Percentiles rank a stretch among this genome's conserved stretches.
Evolutionary conservation across 495 filamentous ascomycete genomes (phyloP).

Genomic region (Trypethelium eluteriae): DNA sequence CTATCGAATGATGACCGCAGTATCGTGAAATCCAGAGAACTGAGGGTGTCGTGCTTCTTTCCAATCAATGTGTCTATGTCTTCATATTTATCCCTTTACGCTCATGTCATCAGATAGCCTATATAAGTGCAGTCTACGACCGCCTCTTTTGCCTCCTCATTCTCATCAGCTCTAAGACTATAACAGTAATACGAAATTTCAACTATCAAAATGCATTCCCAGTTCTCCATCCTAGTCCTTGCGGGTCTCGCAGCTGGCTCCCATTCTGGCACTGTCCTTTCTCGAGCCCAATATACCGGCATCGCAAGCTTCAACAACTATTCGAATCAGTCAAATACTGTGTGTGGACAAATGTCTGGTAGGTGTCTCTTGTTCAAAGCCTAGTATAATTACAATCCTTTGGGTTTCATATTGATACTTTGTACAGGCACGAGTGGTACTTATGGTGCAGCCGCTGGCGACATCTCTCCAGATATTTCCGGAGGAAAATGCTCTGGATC

Average conservation of each 20-base stretch:
- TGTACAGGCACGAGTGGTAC: not conserved
- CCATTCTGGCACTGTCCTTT: not conserved
- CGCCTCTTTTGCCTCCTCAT: too few species aligned
- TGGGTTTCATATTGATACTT: not conserved
- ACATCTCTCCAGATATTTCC: not conserved
- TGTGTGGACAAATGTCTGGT: not conserved
- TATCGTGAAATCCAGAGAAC: too few species aligned
- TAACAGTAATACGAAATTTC: too few species aligned
- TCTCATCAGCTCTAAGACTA: too few species aligned
- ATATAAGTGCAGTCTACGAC: too few species aligned
- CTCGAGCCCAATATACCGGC: not conserved
- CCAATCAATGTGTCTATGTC: too few species aligned
- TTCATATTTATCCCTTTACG: too few species aligned
- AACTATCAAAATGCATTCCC: not conserved
- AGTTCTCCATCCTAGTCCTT: not conserved
- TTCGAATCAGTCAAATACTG: not conserved
- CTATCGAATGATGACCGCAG: too few species aligned
- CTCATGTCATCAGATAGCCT: too few species aligned
- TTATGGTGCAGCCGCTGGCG: not conserved
- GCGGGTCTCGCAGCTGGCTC: not conserved
- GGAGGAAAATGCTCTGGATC: not conserved
- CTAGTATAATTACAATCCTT: not conserved
- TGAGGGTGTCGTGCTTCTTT: too few species aligned
- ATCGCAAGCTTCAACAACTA: not conserved
- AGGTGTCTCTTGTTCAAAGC: not conserved